Base-by-base conservation (phyloP, 805 yeast genomes). In the Pichia cabralensis region DNA sequence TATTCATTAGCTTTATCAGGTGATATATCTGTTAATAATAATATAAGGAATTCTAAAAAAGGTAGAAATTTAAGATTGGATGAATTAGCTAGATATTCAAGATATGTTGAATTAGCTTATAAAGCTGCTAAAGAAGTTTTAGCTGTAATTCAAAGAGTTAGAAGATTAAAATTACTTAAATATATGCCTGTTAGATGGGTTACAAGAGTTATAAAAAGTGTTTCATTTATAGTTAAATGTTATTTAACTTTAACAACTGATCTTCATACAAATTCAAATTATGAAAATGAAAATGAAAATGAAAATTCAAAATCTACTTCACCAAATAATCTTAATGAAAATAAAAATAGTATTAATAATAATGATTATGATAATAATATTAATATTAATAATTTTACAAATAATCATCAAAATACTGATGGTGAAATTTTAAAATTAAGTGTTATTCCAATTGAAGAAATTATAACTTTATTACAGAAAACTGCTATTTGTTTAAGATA, bases 141-240 rank as follows among this genome's bases (percentile, higher is more conserved):
- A 19, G 66, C 70, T 17, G 78, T 80, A 5, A 81, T 88, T 4
- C 74, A 72, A 36, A 59, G 92, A 26, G 75, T 85, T 6, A 83
- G 79, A 47, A 65, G 65, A 41, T 58, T 80, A 39, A 72, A 69
- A 39, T 59, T 79, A 64, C 59, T 85, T 35, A 65, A 75, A 38
- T 80, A 68, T 50, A 84, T 86, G 77, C 96, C 97, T 1, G 86
- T 85, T n/a, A 64, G 95, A 42, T 86, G 96, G 95, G 76, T 81
- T 6, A 80, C 83, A 0, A 66, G 95, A 34, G 75, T 85, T 19
- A 86, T 88, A 15, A 74, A 89, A 46, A 83, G 96, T 0, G 85
- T 85, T 10, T 92, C 95, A 2, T 88, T 86, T 52, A 69, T 89
- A 34, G 92, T 89, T 11, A 89, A 88, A 56, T 82, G 94, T 49